These are phyloP conservation scores for Nothophaeocryptopus gaeumannii DNA, from an alignment of 2,329 filamentous ascomycete genomes.

Conservation along the genomic window DNA sequence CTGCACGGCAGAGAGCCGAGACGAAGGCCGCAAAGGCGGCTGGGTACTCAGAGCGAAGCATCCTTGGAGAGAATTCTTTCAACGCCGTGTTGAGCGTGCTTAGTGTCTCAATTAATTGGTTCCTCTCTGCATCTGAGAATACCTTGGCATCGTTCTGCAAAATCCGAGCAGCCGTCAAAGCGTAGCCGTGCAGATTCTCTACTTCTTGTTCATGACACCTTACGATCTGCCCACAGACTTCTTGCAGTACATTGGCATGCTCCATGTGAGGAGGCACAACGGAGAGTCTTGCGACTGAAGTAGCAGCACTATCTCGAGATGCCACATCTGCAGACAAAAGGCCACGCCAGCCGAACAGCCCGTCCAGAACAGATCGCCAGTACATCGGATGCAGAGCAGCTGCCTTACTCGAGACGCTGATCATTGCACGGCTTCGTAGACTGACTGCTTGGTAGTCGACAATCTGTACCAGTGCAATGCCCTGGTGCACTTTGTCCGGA, in stretches of 20 bases:
- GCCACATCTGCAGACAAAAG: slow-evolving; percentile 73
- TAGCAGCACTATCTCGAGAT: slow-evolving; percentile 70
- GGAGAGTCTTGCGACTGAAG: slow-evolving; percentile 62
- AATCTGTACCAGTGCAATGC: slow-evolving; percentile 80
- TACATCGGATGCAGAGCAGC: slow-evolving; percentile 62
- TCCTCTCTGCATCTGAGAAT: no score
- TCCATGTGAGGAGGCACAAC: slow-evolving; percentile 38
- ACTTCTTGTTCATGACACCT: slow-evolving; percentile 36
- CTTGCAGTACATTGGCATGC: slow-evolving; percentile 38
- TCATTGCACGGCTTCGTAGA: slow-evolving; percentile 76
- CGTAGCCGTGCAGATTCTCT: slow-evolving; percentile 22
- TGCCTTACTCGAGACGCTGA: slow-evolving; percentile 69
- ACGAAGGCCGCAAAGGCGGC: slow-evolving; percentile 23
- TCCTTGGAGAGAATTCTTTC: slow-evolving; percentile 25
- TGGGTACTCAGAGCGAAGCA: slow-evolving; percentile 31
- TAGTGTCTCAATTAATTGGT: background rate
- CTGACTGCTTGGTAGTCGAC: slow-evolving; percentile 95
- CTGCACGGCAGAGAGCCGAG: slow-evolving; percentile 22
- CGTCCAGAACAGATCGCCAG: slow-evolving; percentile 67
- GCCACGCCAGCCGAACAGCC: slow-evolving; percentile 79
- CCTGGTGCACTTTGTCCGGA: slow-evolving; percentile 76
- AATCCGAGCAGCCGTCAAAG: slow-evolving; percentile 13
- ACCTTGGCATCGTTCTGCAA: background rate
- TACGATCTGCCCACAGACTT: slow-evolving; percentile 46
- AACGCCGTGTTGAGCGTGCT: slow-evolving; percentile 8